These are phyloP conservation scores for Sorghum bicolor DNA, from an alignment of 176 grass and related monocot genomes.

Conservation along the genomic window Sorghum_bicolor_NCBIv3 NC_012878.2:56030001-56030500, in stretches of 20 bases:
- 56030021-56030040: not conserved
- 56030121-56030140: not conserved
- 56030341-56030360: constrained; percentile 65
- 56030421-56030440: not conserved
- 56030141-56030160: not conserved
- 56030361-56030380: constrained; percentile 25
- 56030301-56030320: constrained; percentile 68
- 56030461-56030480: not conserved
- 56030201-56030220: not conserved
- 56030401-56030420: not conserved
- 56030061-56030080: not conserved
- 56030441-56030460: not conserved
- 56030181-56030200: not conserved
- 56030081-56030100: not conserved
- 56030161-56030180: not conserved
- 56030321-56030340: constrained; percentile 74
- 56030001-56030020: not conserved
- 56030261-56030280: not conserved
- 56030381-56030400: constrained; percentile 1
- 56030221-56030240: not conserved
- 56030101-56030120: not conserved
- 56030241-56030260: not conserved
- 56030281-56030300: constrained; percentile 44
- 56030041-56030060: not conserved
- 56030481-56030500: not conserved